Evolutionary conservation across 2,329 filamentous ascomycete genomes (phyloP).

Genomic region (Scortechinia acanthostroma): DNA sequence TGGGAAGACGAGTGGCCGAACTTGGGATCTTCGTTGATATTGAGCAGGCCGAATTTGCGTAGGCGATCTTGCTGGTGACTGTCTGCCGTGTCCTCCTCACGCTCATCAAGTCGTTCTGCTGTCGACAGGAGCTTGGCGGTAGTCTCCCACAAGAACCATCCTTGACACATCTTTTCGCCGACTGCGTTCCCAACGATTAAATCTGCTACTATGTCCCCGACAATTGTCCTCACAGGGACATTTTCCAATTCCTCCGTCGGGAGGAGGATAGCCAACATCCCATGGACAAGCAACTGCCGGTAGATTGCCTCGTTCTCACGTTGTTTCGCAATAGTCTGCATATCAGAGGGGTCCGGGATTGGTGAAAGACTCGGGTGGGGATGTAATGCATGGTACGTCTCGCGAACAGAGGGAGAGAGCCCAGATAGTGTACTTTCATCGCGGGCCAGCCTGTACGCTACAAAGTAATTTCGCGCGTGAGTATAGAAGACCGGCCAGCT

Average conservation of each 20-base stretch:
- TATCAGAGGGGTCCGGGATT: slow-evolving; percentile 33
- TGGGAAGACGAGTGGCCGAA: background rate
- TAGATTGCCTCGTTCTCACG: slow-evolving; percentile 48
- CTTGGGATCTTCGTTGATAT: slow-evolving; percentile 12
- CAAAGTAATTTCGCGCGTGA: background rate
- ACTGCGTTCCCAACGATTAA: slow-evolving; percentile 54
- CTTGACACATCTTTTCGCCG: slow-evolving; percentile 46
- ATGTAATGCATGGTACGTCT: slow-evolving; percentile 49
- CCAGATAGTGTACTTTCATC: slow-evolving; percentile 30
- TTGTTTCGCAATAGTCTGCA: slow-evolving; percentile 34
- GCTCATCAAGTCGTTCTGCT: slow-evolving; percentile 16
- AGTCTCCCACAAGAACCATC: slow-evolving; percentile 53
- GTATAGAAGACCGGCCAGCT: too few species aligned
- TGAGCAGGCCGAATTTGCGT: background rate
- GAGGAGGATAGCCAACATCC: slow-evolving; percentile 47
- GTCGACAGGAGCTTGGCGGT: slow-evolving; percentile 46
- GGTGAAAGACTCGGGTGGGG: slow-evolving; percentile 54
- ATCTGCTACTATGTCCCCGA: slow-evolving; percentile 54
- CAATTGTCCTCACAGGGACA: slow-evolving; percentile 47
- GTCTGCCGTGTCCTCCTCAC: background rate
- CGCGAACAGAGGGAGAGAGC: slow-evolving; percentile 33
- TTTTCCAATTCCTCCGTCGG: slow-evolving; percentile 60
- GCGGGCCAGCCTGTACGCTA: slow-evolving; percentile 43
- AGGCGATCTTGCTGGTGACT: background rate
- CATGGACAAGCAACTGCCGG: slow-evolving; percentile 53